These are phyloP conservation scores for Heimioporus sp. DNA, from an alignment of 768 basidiomycete species.

Conservation along the genomic window DNA sequence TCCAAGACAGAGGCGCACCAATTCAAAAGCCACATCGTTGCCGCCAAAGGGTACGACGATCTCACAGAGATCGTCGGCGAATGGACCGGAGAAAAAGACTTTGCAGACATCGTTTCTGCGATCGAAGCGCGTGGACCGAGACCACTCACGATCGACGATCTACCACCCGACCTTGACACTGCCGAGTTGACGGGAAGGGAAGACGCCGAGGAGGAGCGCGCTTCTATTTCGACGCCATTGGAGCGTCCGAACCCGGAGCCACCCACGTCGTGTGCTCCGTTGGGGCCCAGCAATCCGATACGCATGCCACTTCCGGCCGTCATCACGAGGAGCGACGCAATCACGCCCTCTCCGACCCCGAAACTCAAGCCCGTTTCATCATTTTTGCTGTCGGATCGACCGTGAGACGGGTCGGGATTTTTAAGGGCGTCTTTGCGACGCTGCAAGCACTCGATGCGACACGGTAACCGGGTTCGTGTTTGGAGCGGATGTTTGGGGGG, in stretches of 20 bases:
- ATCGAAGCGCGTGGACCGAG: constrained; percentile 36
- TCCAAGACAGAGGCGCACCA: constrained; percentile 59
- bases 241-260: constrained; percentile 59
- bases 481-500: too few species aligned
- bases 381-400: constrained; percentile 4
- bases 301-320: constrained; percentile 38
- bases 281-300: constrained; percentile 37
- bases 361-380: constrained; percentile 24
- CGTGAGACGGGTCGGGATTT: constrained; percentile 1
- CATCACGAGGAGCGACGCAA: constrained; percentile 41
- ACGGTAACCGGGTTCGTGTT: too few species aligned
- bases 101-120: constrained; percentile 49
- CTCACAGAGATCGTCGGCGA: constrained; percentile 49
- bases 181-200: background rate
- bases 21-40: constrained; percentile 50
- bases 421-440: too few species aligned
- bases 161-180: background rate
- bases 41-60: constrained; percentile 61
- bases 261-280: constrained; percentile 45
- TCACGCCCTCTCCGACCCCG: constrained; percentile 49
- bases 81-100: constrained; percentile 63
- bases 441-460: too few species aligned
- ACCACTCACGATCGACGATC: constrained; percentile 14
- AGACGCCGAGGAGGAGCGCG: constrained; percentile 27
- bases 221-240: constrained; percentile 41